Conservation (phyloP, 2,329 filamentous ascomycete species). For the Orbilia oligospora region DNA sequence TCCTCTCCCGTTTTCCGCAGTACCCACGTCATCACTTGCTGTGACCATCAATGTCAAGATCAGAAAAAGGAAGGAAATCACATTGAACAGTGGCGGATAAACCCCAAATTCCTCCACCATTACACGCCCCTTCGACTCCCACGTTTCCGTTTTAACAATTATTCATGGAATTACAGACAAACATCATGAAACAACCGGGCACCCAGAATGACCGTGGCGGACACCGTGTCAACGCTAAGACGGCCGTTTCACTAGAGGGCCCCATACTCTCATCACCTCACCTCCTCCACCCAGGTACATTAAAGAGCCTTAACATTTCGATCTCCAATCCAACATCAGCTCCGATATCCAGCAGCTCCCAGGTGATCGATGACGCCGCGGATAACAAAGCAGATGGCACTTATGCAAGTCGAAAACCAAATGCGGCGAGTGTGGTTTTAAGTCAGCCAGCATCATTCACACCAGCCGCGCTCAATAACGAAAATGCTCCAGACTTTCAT, state of each 20-base stretch:
- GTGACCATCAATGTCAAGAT: not conserved
- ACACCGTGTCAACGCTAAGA: constrained; percentile 67
- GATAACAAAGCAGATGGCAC: constrained; percentile 25
- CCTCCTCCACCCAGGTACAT: constrained; percentile 43
- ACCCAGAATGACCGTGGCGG: constrained; percentile 70
- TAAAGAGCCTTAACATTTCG: constrained; percentile 49
- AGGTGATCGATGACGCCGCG: constrained; percentile 21
- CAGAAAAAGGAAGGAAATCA: not conserved
- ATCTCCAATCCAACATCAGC: constrained; percentile 59
- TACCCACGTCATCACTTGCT: not conserved
- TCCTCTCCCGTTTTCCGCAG: constrained; percentile 74
- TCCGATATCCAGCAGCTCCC: constrained; percentile 45
- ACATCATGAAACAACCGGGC: constrained; percentile 64
- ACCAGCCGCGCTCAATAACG: constrained; percentile 78
- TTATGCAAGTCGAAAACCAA: constrained; percentile 32
- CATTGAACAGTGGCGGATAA: not conserved
- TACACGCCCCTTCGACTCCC: not conserved
- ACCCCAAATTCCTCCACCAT: not conserved
- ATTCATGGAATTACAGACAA: constrained; percentile 43
- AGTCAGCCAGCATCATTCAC: constrained; percentile 53
- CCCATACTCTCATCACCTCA: constrained; percentile 59
- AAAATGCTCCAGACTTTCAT: constrained; percentile 85
- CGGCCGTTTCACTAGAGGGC: constrained; percentile 47
- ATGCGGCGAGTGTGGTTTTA: constrained; percentile 55
- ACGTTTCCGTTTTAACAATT: constrained; percentile 44